phyloP scores from a whole-genome alignment of 805 yeast species.

The Spencermartinsiella europaea region DNA sequence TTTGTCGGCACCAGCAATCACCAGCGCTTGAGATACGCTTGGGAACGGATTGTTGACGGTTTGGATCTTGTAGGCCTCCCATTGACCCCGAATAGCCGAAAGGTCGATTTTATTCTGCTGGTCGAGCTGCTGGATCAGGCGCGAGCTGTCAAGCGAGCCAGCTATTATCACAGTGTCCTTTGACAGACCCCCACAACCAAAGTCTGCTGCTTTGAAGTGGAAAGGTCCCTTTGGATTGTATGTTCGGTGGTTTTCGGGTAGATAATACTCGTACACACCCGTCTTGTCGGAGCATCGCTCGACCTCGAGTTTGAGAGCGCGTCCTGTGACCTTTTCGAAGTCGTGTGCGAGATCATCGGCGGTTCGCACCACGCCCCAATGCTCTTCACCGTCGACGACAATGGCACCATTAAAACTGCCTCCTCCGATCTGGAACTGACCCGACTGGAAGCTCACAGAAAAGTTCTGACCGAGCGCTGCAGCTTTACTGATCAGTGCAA shows the following conservation, averaged over 20 bases:
- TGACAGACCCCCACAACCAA: conserved; percentile 1
- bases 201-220: conserved; percentile 2
- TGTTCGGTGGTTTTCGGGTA: conserved; percentile 3
- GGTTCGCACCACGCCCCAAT: conserved; percentile 18
- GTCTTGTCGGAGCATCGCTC: conserved; percentile 5
- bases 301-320: conserved; percentile 2
- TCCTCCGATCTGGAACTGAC: too few species aligned
- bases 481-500: too few species aligned
- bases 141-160: conserved; percentile 14
- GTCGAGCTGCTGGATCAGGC: conserved; percentile 8
- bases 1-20: conserved; percentile 17
- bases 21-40: conserved; percentile 11
- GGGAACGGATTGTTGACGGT: conserved; percentile 6
- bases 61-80: conserved; percentile 12
- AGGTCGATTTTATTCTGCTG: conserved; percentile 11
- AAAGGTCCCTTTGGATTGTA: conserved; percentile 7
- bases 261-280: conserved; percentile 14
- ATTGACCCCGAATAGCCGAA: conserved; percentile 9
- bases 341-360: conserved; percentile 13
- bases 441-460: too few species aligned
- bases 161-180: conserved; percentile 11
- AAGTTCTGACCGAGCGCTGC: too few species aligned
- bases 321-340: conserved; percentile 13
- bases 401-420: conserved; percentile 20
- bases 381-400: conserved; percentile 14